phyloP scores from a whole-genome alignment of 352 stramenopile genomes.

The Lagenidium giganteum region DNA sequence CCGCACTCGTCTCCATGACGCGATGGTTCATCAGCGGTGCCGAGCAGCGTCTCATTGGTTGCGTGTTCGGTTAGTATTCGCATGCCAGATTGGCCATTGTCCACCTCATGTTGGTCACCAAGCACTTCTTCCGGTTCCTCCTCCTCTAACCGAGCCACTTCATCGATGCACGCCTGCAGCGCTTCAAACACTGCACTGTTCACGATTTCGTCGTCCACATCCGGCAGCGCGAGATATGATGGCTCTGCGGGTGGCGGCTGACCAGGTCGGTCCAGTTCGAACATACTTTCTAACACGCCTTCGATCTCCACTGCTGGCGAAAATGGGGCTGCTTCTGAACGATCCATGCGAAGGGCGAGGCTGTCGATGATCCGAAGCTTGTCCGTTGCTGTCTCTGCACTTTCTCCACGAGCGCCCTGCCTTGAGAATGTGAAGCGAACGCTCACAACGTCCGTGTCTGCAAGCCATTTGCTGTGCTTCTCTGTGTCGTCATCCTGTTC shows the following conservation, averaged over 20 bases:
- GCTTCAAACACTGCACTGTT: conserved; percentile 15
- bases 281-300: conserved; percentile 29
- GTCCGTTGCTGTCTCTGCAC: conserved; percentile 2
- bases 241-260: conserved; percentile 2
- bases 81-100: not conserved
- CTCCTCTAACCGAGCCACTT: conserved; percentile 2
- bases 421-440: conserved; percentile 66
- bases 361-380: conserved; percentile 6
- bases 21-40: too few relatives aligned
- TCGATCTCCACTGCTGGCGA: conserved; percentile 54
- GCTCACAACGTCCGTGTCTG: conserved; percentile 34
- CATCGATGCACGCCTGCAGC: conserved; percentile 26
- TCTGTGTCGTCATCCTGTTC: not conserved
- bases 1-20: not conserved
- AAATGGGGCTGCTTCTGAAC: conserved; percentile 38
- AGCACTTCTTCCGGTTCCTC: not conserved
- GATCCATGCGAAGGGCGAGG: conserved; percentile 13
- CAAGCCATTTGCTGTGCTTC: too few relatives aligned
- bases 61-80: too few relatives aligned
- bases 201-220: not conserved
- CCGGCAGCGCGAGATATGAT: conserved; percentile 7
- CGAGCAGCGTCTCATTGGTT: too few relatives aligned
- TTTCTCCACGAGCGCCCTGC: conserved; percentile 21
- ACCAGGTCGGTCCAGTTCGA: conserved; percentile 1
- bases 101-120: not conserved